Evolutionary conservation across 208 protist species (phyloP), one percentile per base, ranked within the genome.

Genomic region (Leishmania turanica): DNA sequence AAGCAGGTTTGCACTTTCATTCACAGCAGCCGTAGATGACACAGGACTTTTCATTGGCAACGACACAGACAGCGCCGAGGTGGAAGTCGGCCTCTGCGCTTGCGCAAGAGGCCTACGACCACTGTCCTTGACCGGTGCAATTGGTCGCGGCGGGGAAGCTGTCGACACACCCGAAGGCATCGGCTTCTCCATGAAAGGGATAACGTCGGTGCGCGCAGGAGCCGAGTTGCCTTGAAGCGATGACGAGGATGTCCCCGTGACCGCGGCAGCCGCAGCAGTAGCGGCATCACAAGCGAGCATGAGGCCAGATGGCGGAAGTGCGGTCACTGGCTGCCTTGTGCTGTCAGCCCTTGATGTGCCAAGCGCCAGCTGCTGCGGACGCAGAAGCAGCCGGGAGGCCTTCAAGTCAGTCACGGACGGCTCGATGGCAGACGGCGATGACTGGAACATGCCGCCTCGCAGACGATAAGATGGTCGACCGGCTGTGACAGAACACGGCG

Each of bases 221-320:
- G 34, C 56, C 5, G 9, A 64, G 53, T 27, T 3, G 54, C 34
- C 19, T 45, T 47, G 72, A 31, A 53, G 49, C 27, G 37, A 24
- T 1, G 31, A 31, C 49, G 45, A 62, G 17, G 34, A 6, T 49
- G 66, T 11, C 34, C 66, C 66, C 37, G 24, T 62, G 2, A 3
- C 53, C 17, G 24, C 40, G 34, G 72, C n/a, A 64, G 72, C 53
- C 53, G 49, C 11, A 31, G 34, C 53, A n/a, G 5, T 31, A 37
- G 72, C 72, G 72, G 72, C 54, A 62, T 77, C 72, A 45, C 54
- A 53, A 47, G 72, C 9, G 51, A 58, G 53, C 53, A 65, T 27
- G 72, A 2, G n/a, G 54, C 42, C 72, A 27, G 72, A 42, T 40
- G 31, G 49, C 37, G 37, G 72, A 37, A 31, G 72, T 27, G 37